phyloP scores from a whole-genome alignment of 305 asterid genomes.

The Fraxinus floribunda region DNA sequence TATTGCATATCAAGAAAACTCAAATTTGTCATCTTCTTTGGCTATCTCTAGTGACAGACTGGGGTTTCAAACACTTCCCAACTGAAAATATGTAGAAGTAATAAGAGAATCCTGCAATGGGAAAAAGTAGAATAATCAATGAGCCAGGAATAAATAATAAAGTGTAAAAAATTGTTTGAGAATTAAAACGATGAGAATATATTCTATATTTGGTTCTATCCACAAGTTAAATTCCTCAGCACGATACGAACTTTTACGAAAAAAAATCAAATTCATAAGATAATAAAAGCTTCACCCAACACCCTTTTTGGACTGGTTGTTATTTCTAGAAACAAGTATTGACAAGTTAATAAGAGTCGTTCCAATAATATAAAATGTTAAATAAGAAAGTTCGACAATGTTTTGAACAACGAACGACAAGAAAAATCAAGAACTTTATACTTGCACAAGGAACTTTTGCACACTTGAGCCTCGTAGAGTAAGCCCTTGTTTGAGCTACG shows the following conservation, averaged over 20 bases:
- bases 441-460: neutral
- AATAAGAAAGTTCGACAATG: too few relatives aligned
- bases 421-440: neutral
- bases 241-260: neutral
- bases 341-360: neutral
- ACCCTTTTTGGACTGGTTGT: too few relatives aligned
- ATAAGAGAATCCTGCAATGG: neutral
- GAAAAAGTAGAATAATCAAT: conserved; percentile 12
- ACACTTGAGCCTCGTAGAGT: neutral
- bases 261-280: neutral
- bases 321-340: too few relatives aligned
- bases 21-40: conserved; percentile 36
- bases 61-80: conserved; percentile 2
- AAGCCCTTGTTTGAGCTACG: neutral
- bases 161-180: conserved; percentile 19
- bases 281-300: too few relatives aligned
- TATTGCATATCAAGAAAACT: conserved; percentile 69
- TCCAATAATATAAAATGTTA: too few relatives aligned
- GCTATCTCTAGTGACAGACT: conserved; percentile 1
- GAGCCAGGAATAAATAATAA: conserved; percentile 25
- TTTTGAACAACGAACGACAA: neutral
- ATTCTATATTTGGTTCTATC: conserved; percentile 24
- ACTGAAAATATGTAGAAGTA: conserved; percentile 26
- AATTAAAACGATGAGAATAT: conserved; percentile 25
- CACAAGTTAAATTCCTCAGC: conserved; percentile 4